A percentile compares a stretch with the other conserved stretches of the same genome.
These are phyloP conservation scores for Yamadazyma atmosphaerica DNA, from an alignment of 1,139 yeast species.

Conservation along the genomic window DNA sequence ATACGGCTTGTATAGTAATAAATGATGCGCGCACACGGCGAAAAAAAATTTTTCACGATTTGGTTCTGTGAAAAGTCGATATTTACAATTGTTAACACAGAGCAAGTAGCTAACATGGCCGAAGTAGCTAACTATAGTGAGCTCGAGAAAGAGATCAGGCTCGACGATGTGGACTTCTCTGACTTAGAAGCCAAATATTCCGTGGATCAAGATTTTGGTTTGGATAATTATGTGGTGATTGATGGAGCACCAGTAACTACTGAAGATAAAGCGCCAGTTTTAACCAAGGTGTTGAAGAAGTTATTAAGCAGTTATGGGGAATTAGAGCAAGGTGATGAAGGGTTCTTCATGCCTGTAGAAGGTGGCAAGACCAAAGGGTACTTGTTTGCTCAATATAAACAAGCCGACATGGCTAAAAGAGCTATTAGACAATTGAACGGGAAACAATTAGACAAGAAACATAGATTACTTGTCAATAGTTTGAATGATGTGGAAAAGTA, in stretches of 20 bases:
- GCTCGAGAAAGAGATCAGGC: slow-evolving; percentile 49
- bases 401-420: slow-evolving; percentile 65
- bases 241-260: slow-evolving; percentile 98
- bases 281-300: slow-evolving; percentile 83
- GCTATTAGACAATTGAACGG: slow-evolving; percentile 83
- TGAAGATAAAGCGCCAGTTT: slow-evolving; percentile 78
- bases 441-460: slow-evolving; percentile 91
- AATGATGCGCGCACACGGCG: neutral
- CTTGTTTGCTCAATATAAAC: slow-evolving; percentile 80
- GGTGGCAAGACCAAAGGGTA: slow-evolving; percentile 84
- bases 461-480: slow-evolving; percentile 81
- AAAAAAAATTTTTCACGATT: slow-evolving; percentile 7
- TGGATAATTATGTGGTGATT: slow-evolving; percentile 80
- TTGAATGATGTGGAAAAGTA: slow-evolving; percentile 82
- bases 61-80: too few species aligned
- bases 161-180: slow-evolving; percentile 75
- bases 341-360: slow-evolving; percentile 80
- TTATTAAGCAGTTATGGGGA: slow-evolving; percentile 71
- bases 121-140: slow-evolving; percentile 19
- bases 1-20: neutral
- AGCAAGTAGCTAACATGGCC: too few species aligned
- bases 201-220: slow-evolving; percentile 58
- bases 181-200: slow-evolving; percentile 81
- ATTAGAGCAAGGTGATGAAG: slow-evolving; percentile 64
- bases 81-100: too few species aligned